Conservation (phyloP, 2,329 filamentous ascomycete genomes). For the Pseudofabraea citricarpa region DNA sequence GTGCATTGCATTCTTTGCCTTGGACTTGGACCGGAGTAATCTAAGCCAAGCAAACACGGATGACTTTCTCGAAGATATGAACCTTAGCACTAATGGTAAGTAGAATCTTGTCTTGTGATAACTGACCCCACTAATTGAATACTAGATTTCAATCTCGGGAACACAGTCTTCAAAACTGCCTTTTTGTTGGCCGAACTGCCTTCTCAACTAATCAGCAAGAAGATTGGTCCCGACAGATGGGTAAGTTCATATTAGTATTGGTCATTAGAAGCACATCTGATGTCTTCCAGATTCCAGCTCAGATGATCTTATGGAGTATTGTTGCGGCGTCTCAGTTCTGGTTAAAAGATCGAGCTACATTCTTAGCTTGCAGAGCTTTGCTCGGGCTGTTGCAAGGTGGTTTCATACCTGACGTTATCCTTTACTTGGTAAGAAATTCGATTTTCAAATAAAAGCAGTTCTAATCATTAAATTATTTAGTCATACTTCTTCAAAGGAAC, state of each 20-base stretch:
- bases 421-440: no score
- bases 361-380: constrained; percentile 3
- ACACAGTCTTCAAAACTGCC: constrained; percentile 28
- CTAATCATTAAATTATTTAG: no score
- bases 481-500: constrained; percentile 5
- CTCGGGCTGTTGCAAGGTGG: constrained; percentile 8
- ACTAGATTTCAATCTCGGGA: constrained; percentile 40
- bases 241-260: no score
- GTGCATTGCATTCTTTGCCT: constrained; percentile 51
- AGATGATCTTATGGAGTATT: constrained; percentile 50
- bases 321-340: constrained; percentile 46
- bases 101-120: no score
- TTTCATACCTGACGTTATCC: constrained; percentile 25
- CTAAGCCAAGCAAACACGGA: constrained; percentile 53
- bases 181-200: constrained; percentile 44
- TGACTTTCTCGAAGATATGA: constrained; percentile 50
- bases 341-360: constrained; percentile 26
- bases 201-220: constrained; percentile 43
- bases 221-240: constrained; percentile 22
- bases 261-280: neutral
- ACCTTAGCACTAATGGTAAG: constrained; percentile 36
- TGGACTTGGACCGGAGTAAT: constrained; percentile 56
- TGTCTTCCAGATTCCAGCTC: constrained; percentile 38
- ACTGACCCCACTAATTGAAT: no score
- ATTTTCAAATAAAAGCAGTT: no score